A percentile compares a stretch with the other conserved stretches of the same genome.
phyloP scores from a whole-genome alignment of 352 stramenopile species.

The Peronospora belbahrii region DNA sequence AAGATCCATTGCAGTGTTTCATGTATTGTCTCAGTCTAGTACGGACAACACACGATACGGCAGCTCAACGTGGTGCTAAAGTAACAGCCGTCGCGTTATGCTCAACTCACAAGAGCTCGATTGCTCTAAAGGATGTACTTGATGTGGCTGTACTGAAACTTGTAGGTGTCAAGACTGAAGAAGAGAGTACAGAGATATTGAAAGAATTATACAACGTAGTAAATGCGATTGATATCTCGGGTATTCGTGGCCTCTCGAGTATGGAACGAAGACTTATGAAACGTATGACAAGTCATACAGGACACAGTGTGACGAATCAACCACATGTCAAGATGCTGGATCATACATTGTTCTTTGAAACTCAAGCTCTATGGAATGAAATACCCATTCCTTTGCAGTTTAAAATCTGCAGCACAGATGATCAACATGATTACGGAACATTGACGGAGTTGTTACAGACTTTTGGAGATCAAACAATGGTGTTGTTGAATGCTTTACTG shows the following conservation, averaged over 20 bases:
- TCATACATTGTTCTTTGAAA: constrained; percentile 53
- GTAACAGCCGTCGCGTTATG: constrained; percentile 81
- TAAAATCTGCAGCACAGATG: constrained; percentile 75
- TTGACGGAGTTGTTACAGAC: constrained; percentile 59
- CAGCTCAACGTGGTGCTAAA: constrained; percentile 58
- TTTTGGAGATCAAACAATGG: constrained; percentile 81
- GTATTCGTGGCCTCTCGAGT: constrained; percentile 51
- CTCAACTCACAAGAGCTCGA: constrained; percentile 71
- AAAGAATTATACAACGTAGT: constrained; percentile 56
- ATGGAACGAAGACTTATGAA: constrained; percentile 75
- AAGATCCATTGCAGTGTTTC: constrained; percentile 57
- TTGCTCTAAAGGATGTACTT: constrained; percentile 67
- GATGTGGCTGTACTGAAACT: constrained; percentile 71
- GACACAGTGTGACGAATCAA: constrained; percentile 22
- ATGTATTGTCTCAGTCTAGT: constrained; percentile 87
- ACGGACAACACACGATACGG: constrained; percentile 70
- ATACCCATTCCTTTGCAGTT: constrained; percentile 62
- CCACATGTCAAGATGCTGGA: constrained; percentile 43
- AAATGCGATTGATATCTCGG: constrained; percentile 64
- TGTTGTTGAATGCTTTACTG: constrained; percentile 83
- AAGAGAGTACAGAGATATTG: constrained; percentile 38
- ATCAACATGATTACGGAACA: constrained; percentile 77
- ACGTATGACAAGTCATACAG: constrained; percentile 51
- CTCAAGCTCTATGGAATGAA: constrained; percentile 49
- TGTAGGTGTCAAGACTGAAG: constrained; percentile 34